These are phyloP conservation scores for Setomelanomma holmii DNA, from an alignment of 2,329 filamentous ascomycete species.

Conservation along the genomic window DNA sequence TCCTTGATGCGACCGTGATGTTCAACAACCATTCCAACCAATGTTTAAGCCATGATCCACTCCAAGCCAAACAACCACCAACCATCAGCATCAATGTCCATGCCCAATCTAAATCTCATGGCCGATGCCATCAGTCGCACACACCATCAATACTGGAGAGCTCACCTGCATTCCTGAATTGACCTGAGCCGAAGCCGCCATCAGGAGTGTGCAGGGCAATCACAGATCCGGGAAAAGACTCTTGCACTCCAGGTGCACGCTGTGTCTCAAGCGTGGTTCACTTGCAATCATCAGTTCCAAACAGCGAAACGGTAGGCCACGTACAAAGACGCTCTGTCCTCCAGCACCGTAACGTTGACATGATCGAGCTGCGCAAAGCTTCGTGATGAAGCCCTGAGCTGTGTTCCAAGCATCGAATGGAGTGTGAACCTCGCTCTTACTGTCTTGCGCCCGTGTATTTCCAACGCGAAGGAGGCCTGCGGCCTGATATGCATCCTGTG, in stretches of 20 bases:
- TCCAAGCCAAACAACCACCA: neutral
- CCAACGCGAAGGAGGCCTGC: conserved; percentile 5
- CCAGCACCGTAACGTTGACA: conserved; percentile 1
- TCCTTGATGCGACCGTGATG: no score
- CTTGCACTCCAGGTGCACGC: no score
- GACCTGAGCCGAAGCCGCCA: conserved; percentile 8
- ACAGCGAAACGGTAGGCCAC: conserved; percentile 3
- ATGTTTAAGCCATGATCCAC: neutral
- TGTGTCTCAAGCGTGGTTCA: neutral
- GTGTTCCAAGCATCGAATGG: neutral
- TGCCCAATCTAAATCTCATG: neutral
- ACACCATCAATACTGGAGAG: neutral
- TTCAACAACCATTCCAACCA: no score
- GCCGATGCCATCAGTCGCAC: neutral
- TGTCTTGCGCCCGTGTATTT: neutral
- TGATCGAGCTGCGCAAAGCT: conserved; percentile 2
- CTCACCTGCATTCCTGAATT: conserved; percentile 9
- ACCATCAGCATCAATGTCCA: conserved; percentile 3
- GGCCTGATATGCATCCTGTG: conserved; percentile 7
- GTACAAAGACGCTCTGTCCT: conserved; percentile 6
- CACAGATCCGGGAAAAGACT: neutral
- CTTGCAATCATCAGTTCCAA: neutral
- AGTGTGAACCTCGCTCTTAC: neutral
- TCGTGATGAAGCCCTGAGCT: neutral
- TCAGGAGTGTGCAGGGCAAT: conserved; percentile 8